Percentiles rank a stretch among this genome's conserved stretches.
phyloP scores from a whole-genome alignment of 768 basidiomycete genomes.

The Leucogyrophana mollusca region DNA sequence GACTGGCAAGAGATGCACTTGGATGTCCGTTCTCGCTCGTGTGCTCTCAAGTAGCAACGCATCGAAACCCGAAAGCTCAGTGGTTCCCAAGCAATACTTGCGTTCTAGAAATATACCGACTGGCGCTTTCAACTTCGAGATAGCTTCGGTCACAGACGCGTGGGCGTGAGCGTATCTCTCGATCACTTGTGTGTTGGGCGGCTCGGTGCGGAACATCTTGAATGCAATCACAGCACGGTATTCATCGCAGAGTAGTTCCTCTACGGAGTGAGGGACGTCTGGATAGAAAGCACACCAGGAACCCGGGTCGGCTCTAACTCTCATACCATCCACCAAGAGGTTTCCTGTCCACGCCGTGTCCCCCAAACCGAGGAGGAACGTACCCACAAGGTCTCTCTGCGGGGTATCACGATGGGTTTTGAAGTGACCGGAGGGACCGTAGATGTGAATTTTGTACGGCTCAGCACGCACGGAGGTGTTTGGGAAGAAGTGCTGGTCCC shows the following conservation, averaged over 20 bases:
- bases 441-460: slow-evolving; percentile 32
- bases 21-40: slow-evolving; percentile 6
- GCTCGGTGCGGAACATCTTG: slow-evolving; percentile 25
- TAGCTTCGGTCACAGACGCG: slow-evolving; percentile 5
- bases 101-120: slow-evolving; percentile 26
- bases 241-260: slow-evolving; percentile 5
- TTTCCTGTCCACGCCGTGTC: slow-evolving; percentile 9
- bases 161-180: neutral
- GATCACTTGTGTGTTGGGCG: slow-evolving; percentile 3
- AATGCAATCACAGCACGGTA: slow-evolving; percentile 30
- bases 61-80: slow-evolving; percentile 22
- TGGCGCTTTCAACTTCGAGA: slow-evolving; percentile 9
- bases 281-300: slow-evolving; percentile 32
- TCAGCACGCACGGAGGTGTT: slow-evolving; percentile 18
- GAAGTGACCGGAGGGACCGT: slow-evolving; percentile 28
- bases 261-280: slow-evolving; percentile 25
- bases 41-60: slow-evolving; percentile 13
- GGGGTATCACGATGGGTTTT: slow-evolving; percentile 28
- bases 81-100: slow-evolving; percentile 24
- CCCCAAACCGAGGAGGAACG: slow-evolving; percentile 32
- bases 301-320: slow-evolving; percentile 3
- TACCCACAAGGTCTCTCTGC: slow-evolving; percentile 26
- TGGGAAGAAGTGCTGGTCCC: slow-evolving; percentile 19
- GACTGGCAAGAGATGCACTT: slow-evolving; percentile 18
- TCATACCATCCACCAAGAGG: neutral